These are phyloP conservation scores for Chaetomium fimeti DNA, from an alignment of 495 filamentous ascomycete species.

Conservation along the genomic window DNA sequence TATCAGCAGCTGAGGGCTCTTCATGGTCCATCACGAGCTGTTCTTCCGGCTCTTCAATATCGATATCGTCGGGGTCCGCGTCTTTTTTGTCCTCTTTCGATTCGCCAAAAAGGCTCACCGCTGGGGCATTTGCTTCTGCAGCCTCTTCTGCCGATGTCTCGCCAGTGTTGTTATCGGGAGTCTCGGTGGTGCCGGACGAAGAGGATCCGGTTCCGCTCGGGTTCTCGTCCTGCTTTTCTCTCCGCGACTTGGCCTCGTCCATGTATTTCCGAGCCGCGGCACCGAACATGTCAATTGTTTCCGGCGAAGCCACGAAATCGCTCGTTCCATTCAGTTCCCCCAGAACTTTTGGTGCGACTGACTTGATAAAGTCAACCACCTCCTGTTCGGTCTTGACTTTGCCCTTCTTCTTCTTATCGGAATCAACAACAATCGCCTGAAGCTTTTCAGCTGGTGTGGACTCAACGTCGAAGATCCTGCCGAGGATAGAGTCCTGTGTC, in stretches of 20 bases:
- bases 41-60: conserved; percentile 47
- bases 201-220: not conserved
- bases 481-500: conserved; percentile 55
- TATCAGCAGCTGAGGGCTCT: conserved; percentile 20
- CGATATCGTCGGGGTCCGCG: conserved; percentile 48
- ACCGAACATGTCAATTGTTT: conserved; percentile 45
- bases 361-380: conserved; percentile 46
- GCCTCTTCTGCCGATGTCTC: not conserved
- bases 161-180: not conserved
- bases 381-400: conserved; percentile 31
- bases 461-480: conserved; percentile 54
- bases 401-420: conserved; percentile 34
- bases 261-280: conserved; percentile 49
- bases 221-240: conserved; percentile 20
- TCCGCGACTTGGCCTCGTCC: conserved; percentile 30
- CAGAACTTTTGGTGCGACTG: conserved; percentile 38
- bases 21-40: conserved; percentile 35
- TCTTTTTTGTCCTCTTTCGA: conserved; percentile 32
- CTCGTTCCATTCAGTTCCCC: conserved; percentile 33
- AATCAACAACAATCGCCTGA: conserved; percentile 28
- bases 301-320: conserved; percentile 33
- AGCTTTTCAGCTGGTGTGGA: conserved; percentile 31
- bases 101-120: conserved; percentile 25
- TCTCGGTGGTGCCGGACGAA: not conserved
- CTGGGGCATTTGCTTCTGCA: conserved; percentile 8